Conservation (phyloP, 176 grass and related monocot species). For the Pontederia paniculata region DNA sequence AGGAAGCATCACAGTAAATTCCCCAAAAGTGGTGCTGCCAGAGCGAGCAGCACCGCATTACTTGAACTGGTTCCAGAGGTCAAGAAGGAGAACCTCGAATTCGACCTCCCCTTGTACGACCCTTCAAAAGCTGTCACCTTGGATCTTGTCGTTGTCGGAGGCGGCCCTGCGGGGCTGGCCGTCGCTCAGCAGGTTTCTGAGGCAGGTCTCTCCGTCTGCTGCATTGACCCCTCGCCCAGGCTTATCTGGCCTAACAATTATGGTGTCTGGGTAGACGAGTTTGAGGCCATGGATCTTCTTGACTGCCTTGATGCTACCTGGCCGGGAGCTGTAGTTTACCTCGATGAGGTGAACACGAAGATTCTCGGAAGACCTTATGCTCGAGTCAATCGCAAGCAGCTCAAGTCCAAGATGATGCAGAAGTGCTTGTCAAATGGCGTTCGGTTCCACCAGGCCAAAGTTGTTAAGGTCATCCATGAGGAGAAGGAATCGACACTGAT, state of each 20-base stretch:
- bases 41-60: conserved; percentile 17
- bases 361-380: conserved; percentile 57
- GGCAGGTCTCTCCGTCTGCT: conserved; percentile 71
- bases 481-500: conserved; percentile 60
- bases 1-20: conserved; percentile 18
- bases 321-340: conserved; percentile 58
- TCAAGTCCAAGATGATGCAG: conserved; percentile 90
- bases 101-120: conserved; percentile 77
- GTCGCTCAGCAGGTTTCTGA: conserved; percentile 84
- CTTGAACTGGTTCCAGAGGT: conserved; percentile 39
- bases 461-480: conserved; percentile 46
- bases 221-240: conserved; percentile 66
- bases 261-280: conserved; percentile 94
- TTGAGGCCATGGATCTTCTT: conserved; percentile 78
- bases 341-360: conserved; percentile 32
- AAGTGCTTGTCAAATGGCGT: conserved; percentile 60
- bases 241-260: conserved; percentile 93
- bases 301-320: conserved; percentile 82
- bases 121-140: conserved; percentile 44
- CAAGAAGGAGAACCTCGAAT: conserved; percentile 49
- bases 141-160: conserved; percentile 76
- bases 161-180: conserved; percentile 74
- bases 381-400: conserved; percentile 67
- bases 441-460: conserved; percentile 73
- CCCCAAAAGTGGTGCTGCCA: conserved; percentile 7